phyloP scores from a whole-genome alignment of 2,329 filamentous ascomycete species.

The Phaeoacremonium minimum region DNA sequence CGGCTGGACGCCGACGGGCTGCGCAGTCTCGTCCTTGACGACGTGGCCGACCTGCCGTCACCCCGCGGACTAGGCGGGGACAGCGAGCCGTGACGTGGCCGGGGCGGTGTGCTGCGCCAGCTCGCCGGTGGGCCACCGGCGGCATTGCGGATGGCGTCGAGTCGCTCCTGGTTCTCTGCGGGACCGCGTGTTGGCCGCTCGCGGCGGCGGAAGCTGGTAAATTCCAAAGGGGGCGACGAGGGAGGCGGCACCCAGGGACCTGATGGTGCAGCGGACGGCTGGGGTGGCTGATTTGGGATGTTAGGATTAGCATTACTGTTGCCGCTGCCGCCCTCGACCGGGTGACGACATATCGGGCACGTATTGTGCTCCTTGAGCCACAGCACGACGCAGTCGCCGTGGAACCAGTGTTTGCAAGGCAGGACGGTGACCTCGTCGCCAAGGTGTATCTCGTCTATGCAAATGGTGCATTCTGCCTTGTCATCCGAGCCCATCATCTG shows the following conservation, averaged over 20 bases:
- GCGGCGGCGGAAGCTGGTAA: constrained; percentile 1
- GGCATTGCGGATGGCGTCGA: constrained; percentile 17
- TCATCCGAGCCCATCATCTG: constrained; percentile 63
- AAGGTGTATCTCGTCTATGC: constrained; percentile 77
- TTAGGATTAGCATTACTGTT: constrained; percentile 4
- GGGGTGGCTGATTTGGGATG: not conserved
- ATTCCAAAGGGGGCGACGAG: not conserved
- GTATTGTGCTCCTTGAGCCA: constrained; percentile 93
- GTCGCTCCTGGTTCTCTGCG: constrained; percentile 15
- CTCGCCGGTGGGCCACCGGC: constrained; percentile 4
- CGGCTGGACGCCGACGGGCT: not conserved
- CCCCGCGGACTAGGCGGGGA: constrained; percentile 7
- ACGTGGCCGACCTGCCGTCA: not conserved
- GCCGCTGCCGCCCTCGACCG: constrained; percentile 37
- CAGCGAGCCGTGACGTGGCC: constrained; percentile 8
- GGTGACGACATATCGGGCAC: constrained; percentile 74
- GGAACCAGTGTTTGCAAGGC: constrained; percentile 93
- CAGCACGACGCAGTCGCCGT: constrained; percentile 72
- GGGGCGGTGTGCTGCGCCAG: constrained; percentile 1
- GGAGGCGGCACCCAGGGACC: not conserved
- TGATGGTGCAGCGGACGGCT: not conserved
- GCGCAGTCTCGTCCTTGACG: constrained; percentile 1
- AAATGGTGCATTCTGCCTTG: constrained; percentile 87
- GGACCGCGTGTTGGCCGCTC: constrained; percentile 7
- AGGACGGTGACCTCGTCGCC: constrained; percentile 72